A percentile compares a stretch with the other conserved stretches of the same genome.
phyloP scores from a whole-genome alignment of 2,329 filamentous ascomycete genomes.

The Calonectria honghensis region DNA sequence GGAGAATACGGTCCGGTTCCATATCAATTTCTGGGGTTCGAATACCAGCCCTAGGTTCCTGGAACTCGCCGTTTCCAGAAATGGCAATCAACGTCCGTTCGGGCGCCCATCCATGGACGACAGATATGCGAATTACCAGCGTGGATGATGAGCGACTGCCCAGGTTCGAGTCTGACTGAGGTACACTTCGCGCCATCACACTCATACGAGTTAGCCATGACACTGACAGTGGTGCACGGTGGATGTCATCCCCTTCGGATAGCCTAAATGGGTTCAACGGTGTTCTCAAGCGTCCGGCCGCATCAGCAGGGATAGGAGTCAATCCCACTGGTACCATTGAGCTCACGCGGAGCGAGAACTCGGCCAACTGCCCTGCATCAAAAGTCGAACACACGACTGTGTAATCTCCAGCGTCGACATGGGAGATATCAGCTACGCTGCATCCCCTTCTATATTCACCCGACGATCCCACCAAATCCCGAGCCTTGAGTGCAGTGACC shows the following conservation, averaged over 20 bases:
- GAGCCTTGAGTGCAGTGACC: conserved; percentile 79
- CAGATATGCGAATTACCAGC: conserved; percentile 78
- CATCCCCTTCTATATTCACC: conserved; percentile 92
- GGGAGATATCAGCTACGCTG: conserved; percentile 78
- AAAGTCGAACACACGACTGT: conserved; percentile 95
- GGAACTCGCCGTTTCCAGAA: conserved; percentile 84
- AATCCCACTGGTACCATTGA: conserved; percentile 75
- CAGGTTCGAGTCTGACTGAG: conserved; percentile 51
- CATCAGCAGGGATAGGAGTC: conserved; percentile 79
- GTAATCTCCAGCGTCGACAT: conserved; percentile 83
- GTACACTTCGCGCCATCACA: conserved; percentile 57
- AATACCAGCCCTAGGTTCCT: conserved; percentile 79
- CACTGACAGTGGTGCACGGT: conserved; percentile 63
- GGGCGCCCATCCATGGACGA: conserved; percentile 84
- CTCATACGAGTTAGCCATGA: conserved; percentile 75
- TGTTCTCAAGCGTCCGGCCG: conserved; percentile 82
- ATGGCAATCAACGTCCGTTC: conserved; percentile 78
- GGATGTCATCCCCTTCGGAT: conserved; percentile 61
- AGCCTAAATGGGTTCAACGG: conserved; percentile 75
- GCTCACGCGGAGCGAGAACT: conserved; percentile 85
- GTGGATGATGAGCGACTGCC: conserved; percentile 63
- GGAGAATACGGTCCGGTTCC: conserved; percentile 74
- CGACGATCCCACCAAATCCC: conserved; percentile 88
- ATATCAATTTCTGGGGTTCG: conserved; percentile 85
- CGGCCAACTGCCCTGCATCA: conserved; percentile 84